These are phyloP conservation scores for Kwoniella sp. DNA, from an alignment of 768 basidiomycete species.

Conservation along the genomic window DNA sequence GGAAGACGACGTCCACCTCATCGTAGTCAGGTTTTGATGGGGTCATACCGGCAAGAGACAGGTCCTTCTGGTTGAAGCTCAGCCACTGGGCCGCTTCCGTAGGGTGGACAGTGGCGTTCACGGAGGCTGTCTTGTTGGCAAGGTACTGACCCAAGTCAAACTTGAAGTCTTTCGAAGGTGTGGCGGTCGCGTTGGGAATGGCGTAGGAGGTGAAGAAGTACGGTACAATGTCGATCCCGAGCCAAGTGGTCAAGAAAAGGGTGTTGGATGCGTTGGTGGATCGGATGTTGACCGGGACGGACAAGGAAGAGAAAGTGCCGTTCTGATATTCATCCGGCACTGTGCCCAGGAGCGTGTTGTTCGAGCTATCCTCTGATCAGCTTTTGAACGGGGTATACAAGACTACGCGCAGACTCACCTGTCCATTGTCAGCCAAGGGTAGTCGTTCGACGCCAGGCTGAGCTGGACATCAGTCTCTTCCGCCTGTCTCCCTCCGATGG, in stretches of 20 bases:
- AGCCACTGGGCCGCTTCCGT: constrained; percentile 39
- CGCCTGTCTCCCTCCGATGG: constrained; percentile 62
- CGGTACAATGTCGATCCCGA: constrained; percentile 64
- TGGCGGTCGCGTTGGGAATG: constrained; percentile 59
- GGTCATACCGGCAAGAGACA: constrained; percentile 32
- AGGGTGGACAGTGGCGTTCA: constrained; percentile 38
- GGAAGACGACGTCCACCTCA: constrained; percentile 33
- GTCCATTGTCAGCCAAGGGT: constrained; percentile 58
- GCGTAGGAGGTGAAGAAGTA: constrained; percentile 65
- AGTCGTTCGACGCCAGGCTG: constrained; percentile 59
- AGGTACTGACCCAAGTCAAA: constrained; percentile 61
- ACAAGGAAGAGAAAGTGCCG: constrained; percentile 33
- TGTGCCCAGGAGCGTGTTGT: constrained; percentile 57
- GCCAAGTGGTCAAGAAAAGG: constrained; percentile 27
- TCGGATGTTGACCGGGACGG: constrained; percentile 58
- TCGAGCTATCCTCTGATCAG: constrained; percentile 19
- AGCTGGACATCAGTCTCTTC: constrained; percentile 61
- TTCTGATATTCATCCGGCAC: constrained; percentile 55
- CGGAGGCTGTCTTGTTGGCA: constrained; percentile 52
- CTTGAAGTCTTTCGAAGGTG: constrained; percentile 56
- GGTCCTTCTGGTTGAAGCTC: constrained; percentile 29
- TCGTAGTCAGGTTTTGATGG: constrained; percentile 26
- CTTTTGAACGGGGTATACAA: not conserved
- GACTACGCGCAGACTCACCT: constrained; percentile 30
- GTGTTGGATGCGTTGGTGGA: constrained; percentile 65